phyloP scores from a whole-genome alignment of 352 stramenopile genomes.

The Stramenopiles sp. region DNA sequence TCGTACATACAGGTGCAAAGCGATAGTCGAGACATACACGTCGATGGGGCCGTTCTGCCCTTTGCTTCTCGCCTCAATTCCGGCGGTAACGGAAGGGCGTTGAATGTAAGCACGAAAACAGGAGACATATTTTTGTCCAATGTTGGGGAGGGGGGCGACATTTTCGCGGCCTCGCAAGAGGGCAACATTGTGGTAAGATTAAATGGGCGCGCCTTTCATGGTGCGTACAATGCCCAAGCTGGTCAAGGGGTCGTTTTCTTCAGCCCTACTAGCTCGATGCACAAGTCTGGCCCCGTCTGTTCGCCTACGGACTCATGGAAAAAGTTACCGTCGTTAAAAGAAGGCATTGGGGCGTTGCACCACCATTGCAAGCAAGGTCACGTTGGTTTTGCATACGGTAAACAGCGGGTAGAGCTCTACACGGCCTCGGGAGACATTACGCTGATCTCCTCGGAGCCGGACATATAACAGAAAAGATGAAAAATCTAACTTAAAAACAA shows the following conservation, averaged over 20 bases:
- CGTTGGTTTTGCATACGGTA: not conserved
- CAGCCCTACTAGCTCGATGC: not conserved
- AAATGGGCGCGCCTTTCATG: not conserved
- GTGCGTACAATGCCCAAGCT: not conserved
- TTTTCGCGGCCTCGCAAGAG: not conserved
- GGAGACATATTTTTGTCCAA: not conserved
- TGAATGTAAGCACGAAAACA: not conserved
- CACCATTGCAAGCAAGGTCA: not conserved
- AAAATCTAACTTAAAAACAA: too few species aligned
- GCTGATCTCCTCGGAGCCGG: not conserved
- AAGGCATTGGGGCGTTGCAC: not conserved
- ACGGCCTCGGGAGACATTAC: not conserved
- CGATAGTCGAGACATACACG: not conserved
- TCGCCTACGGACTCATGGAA: not conserved
- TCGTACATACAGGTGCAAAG: not conserved
- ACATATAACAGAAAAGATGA: not conserved
- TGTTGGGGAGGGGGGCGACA: not conserved
- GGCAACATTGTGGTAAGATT: not conserved
- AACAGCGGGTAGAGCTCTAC: not conserved
- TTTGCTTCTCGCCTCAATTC: too few species aligned
- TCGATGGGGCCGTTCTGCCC: too few species aligned
- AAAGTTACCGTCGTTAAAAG: not conserved
- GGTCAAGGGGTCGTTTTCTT: not conserved
- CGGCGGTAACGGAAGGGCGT: not conserved
- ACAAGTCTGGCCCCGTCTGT: not conserved